These are phyloP conservation scores for Nothomitra cinnamomea DNA, from an alignment of 2,329 filamentous ascomycete genomes.

Conservation along the genomic window DNA sequence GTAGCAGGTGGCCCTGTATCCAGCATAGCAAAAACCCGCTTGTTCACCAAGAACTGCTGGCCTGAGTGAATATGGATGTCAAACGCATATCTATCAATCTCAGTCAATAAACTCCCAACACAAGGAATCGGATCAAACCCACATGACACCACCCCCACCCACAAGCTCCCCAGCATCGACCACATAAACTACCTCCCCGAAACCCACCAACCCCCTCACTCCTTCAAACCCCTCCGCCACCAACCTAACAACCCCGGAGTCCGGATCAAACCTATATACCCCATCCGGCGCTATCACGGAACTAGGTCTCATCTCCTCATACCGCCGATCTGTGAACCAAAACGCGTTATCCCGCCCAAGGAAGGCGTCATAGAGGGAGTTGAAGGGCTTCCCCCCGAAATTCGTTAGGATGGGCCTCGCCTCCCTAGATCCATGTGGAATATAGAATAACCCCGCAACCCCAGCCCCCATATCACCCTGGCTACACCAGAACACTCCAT, in stretches of 20 bases:
- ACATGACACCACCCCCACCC: no score
- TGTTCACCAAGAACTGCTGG: constrained; percentile 29
- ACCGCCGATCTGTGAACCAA: neutral
- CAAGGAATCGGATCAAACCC: no score
- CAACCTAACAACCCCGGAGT: constrained; percentile 26
- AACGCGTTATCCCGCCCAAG: constrained; percentile 23
- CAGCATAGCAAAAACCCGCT: constrained; percentile 34
- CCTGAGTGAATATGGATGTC: constrained; percentile 24
- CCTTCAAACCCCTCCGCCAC: constrained; percentile 30
- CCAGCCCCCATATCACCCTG: constrained; percentile 19
- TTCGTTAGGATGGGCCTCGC: constrained; percentile 21
- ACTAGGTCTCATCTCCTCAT: constrained; percentile 5
- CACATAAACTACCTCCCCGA: no score
- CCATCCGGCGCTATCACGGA: constrained; percentile 29
- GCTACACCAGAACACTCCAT: constrained; percentile 22
- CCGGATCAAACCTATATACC: constrained; percentile 30
- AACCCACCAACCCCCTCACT: constrained; percentile 29
- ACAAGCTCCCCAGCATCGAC: no score
- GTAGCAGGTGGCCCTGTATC: constrained; percentile 28
- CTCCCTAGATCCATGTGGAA: constrained; percentile 22
- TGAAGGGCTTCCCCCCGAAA: constrained; percentile 30
- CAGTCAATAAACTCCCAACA: no score
- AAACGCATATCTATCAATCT: constrained; percentile 22
- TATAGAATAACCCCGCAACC: constrained; percentile 16
- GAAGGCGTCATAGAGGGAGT: constrained; percentile 28